These are phyloP conservation scores for Mrakia gelida DNA, from an alignment of 768 basidiomycete genomes.

Conservation along the genomic window DNA sequence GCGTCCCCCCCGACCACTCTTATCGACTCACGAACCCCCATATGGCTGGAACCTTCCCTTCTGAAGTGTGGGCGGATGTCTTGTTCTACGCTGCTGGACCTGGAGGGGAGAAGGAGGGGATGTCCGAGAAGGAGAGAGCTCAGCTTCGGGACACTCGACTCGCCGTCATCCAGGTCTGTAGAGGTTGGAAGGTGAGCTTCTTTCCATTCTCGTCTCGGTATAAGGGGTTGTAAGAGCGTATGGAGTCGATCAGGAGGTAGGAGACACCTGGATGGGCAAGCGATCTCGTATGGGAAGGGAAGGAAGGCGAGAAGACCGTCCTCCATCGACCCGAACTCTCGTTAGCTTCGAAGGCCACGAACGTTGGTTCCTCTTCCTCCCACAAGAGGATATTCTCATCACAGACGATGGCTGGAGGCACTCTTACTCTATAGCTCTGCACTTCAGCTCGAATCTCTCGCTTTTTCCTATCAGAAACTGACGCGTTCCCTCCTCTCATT, in stretches of 20 bases:
- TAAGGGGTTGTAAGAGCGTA: no score
- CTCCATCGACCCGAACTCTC: no score
- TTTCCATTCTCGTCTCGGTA: neutral
- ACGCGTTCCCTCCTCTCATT: neutral
- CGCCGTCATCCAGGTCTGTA: constrained; percentile 19
- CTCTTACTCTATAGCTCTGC: no score
- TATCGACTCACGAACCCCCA: neutral
- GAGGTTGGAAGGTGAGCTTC: constrained; percentile 26
- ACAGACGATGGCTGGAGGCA: no score
- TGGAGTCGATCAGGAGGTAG: no score
- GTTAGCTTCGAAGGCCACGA: no score
- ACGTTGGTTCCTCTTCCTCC: no score
- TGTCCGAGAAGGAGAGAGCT: neutral
- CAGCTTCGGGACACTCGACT: constrained; percentile 13
- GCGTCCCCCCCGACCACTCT: neutral
- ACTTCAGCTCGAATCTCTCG: neutral
- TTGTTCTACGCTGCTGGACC: constrained; percentile 18
- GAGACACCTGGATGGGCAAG: no score
- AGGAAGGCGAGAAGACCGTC: no score
- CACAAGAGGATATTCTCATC: no score
- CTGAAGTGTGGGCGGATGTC: constrained; percentile 13
- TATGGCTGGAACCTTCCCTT: constrained; percentile 2
- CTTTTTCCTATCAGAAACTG: neutral
- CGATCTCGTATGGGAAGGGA: no score
- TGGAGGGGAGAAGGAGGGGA: constrained; percentile 4